A percentile compares a stretch with the other conserved stretches of the same genome.
These are phyloP conservation scores for Lanmaoa rubissima DNA, from an alignment of 768 basidiomycete genomes.

Conservation along the genomic window DNA sequence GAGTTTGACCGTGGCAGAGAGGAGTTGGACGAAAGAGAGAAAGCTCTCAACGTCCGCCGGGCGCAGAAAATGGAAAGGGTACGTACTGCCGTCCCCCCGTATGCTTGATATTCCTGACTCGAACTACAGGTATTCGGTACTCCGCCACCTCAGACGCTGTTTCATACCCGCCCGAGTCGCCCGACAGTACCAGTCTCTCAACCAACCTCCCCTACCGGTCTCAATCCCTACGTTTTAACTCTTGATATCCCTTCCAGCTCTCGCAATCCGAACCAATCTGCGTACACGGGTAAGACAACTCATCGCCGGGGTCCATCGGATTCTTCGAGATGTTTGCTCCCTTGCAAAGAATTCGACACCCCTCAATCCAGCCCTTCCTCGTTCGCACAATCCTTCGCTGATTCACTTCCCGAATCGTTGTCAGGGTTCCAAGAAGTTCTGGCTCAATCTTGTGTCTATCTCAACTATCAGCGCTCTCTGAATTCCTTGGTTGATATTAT, in stretches of 20 bases:
- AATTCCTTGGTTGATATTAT: slow-evolving; percentile 80
- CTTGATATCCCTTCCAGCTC: slow-evolving; percentile 20
- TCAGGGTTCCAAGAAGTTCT: slow-evolving; percentile 22
- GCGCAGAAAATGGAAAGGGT: slow-evolving; percentile 91
- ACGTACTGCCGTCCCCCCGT: slow-evolving; percentile 7
- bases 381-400: slow-evolving; percentile 17
- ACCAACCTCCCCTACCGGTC: slow-evolving; percentile 18
- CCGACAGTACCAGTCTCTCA: slow-evolving; percentile 32
- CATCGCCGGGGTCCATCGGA: slow-evolving; percentile 63
- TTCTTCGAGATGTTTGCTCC: slow-evolving; percentile 53
- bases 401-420: slow-evolving; percentile 17
- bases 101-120: not conserved
- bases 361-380: slow-evolving; percentile 22
- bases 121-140: slow-evolving; percentile 70
- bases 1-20: slow-evolving; percentile 64
- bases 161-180: slow-evolving; percentile 58
- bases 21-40: slow-evolving; percentile 69
- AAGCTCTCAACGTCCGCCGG: slow-evolving; percentile 74
- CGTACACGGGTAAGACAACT: slow-evolving; percentile 47
- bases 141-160: slow-evolving; percentile 77
- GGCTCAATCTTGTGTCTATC: slow-evolving; percentile 53
- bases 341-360: slow-evolving; percentile 20
- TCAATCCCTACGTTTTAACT: slow-evolving; percentile 20
- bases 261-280: slow-evolving; percentile 48
- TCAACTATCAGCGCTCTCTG: slow-evolving; percentile 77